A percentile compares a stretch with the other conserved stretches of the same genome.
Evolutionary conservation across 768 basidiomycete genomes (phyloP).

Genomic region (Galerina marginata): DNA sequence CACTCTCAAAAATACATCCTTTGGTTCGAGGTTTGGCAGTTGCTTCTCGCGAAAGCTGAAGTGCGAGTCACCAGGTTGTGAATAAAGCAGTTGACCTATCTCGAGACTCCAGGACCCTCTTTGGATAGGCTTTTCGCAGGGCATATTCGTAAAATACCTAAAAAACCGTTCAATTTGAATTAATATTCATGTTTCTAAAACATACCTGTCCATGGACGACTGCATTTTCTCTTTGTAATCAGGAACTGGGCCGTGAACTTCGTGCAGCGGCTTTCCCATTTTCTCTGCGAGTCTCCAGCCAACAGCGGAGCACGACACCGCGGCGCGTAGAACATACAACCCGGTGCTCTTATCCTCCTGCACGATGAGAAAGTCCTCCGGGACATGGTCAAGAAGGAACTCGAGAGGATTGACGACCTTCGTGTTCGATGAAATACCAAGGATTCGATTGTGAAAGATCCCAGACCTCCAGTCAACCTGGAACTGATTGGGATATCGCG

Average conservation of each 20-base stretch:
- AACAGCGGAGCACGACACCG: constrained; percentile 50
- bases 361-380: constrained; percentile 56
- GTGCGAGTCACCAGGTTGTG: constrained; percentile 44
- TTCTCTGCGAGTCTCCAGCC: constrained; percentile 55
- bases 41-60: constrained; percentile 40
- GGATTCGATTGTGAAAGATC: constrained; percentile 48
- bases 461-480: constrained; percentile 37
- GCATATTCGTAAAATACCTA: constrained; percentile 55
- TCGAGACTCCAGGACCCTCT: constrained; percentile 58
- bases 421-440: constrained; percentile 36
- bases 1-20: constrained; percentile 52
- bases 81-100: constrained; percentile 52
- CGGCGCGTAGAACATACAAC: constrained; percentile 50
- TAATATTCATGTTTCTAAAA: too few species aligned
- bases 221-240: constrained; percentile 55
- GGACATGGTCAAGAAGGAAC: constrained; percentile 55
- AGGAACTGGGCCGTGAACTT: constrained; percentile 54
- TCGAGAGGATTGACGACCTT: constrained; percentile 38
- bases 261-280: constrained; percentile 50
- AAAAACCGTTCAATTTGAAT: too few species aligned
- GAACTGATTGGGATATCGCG: constrained; percentile 62
- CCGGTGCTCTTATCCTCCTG: constrained; percentile 47
- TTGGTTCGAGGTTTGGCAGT: constrained; percentile 38
- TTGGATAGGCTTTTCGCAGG: constrained; percentile 54
- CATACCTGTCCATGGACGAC: constrained; percentile 54